Evolutionary conservation across 768 basidiomycete genomes (phyloP), one percentile per base, ranked within the genome.

Genomic region (Leccinum uliginosum): DNA sequence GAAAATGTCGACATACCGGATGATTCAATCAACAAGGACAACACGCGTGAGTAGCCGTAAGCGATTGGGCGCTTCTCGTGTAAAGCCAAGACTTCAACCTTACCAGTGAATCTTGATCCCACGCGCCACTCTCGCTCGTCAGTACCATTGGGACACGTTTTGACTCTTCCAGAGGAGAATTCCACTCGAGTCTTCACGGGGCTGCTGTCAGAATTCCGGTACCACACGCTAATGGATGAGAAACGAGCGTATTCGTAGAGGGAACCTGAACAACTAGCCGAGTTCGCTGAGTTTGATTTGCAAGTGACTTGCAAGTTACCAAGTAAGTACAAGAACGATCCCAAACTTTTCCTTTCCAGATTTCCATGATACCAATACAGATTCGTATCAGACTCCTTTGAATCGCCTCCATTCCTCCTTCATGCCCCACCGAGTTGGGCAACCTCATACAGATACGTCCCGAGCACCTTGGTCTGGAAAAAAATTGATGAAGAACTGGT

Each of bases 371-470:
- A 10, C 32, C 2, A 29, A 11, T 57, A 57, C 46, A 38, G 29
- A 24, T 49, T 48, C 59, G 19, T 47, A 55, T 12, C 30, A 23
- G 17, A 35, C 26, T 34, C 34, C 14, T 30, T 48, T 17, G 14
- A 44, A 44, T 61, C 27, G 24, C 17, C 38, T 17, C 10, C 17
- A 15, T n/a, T n/a, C 14, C 10, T 29, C 10, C 17, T 48, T 69
- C 50, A 71, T 29, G 52, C 53, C 35, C 56, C 60, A 32, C 44
- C 9, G 21, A 67, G 66, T 35, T 55, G 23, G 7, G 68, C 70
- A 44, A 73, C 63, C 38, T 73, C 68, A 26, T 71, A 71, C 52
- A 71, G 54, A 52, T 71, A 71, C 14, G 63, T 67, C 44, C 72
- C 70, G 6, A 71, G 58, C n/a, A 71, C 72, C 53, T 68, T 73